A percentile compares a stretch with the other conserved stretches of the same genome.
Conservation (phyloP, 2,329 filamentous ascomycete species). For the Aspergillus sp. region DNA sequence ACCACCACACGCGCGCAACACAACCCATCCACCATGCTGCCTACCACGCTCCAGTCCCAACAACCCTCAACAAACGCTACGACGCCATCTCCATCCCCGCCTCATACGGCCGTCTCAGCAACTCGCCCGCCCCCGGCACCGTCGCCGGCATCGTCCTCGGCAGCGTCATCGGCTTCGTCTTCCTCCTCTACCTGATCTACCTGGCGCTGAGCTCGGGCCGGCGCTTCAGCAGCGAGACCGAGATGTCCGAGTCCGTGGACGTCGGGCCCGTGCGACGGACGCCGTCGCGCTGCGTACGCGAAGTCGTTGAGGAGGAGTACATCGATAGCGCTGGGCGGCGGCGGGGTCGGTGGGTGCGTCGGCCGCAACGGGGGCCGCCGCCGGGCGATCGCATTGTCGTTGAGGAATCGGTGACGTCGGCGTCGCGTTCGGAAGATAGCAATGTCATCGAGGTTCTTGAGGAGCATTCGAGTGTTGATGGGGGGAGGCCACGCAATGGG, state of each 20-base stretch:
- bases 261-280: conserved; percentile 11
- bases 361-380: conserved; percentile 16
- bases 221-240: conserved; percentile 27
- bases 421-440: conserved; percentile 37
- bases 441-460: conserved; percentile 60
- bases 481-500: conserved; percentile 31
- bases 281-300: conserved; percentile 12
- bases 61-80: conserved; percentile 19
- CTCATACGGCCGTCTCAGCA: conserved; percentile 55
- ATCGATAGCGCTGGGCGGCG: background rate
- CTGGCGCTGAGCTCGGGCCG: conserved; percentile 47
- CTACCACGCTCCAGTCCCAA: background rate
- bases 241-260: conserved; percentile 23
- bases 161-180: conserved; percentile 50
- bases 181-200: conserved; percentile 54
- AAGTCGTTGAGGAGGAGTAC: conserved; percentile 33
- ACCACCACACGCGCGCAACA: background rate
- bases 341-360: conserved; percentile 17
- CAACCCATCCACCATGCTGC: background rate
- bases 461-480: conserved; percentile 44
- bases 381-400: conserved; percentile 24
- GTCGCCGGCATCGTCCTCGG: conserved; percentile 58
- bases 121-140: conserved; percentile 54
- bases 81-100: conserved; percentile 55
- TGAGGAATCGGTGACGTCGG: conserved; percentile 31